These are phyloP conservation scores for Geranomyces michiganensis DNA, from an alignment of 192 early-diverging fungal species.

Conservation along the genomic window DNA sequence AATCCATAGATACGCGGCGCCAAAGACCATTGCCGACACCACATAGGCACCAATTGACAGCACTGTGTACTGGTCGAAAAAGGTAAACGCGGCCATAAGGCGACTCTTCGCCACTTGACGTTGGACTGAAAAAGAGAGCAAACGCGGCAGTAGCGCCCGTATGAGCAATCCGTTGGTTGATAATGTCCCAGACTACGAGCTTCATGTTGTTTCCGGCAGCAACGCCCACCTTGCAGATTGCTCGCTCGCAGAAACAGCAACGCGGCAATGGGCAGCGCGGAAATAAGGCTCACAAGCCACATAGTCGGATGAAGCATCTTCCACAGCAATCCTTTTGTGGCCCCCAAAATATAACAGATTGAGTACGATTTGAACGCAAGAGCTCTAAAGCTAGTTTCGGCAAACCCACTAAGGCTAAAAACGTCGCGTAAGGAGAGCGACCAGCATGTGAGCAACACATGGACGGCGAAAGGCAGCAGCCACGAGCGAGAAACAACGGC, in stretches of 20 bases:
- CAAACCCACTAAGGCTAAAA: conserved; percentile 7
- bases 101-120: conserved; percentile 11
- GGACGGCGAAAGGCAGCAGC: background rate
- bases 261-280: background rate
- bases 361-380: too few species aligned
- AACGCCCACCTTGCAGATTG: conserved; percentile 11
- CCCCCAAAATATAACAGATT: too few species aligned
- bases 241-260: background rate
- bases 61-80: background rate
- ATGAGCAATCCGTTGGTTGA: background rate
- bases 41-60: background rate
- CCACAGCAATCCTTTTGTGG: background rate
- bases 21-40: conserved; percentile 12
- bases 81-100: background rate
- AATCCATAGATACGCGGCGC: background rate
- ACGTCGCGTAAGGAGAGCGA: conserved; percentile 14
- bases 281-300: background rate
- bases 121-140: background rate
- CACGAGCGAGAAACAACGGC: background rate
- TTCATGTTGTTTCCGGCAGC: background rate
- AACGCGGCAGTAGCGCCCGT: background rate
- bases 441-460: background rate
- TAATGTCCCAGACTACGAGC: too few species aligned
- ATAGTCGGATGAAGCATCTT: conserved; percentile 4
- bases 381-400: background rate